Conservation (phyloP, 228 moss, liverwort and hornwort species). For the Sphagnum fallax region DNA sequence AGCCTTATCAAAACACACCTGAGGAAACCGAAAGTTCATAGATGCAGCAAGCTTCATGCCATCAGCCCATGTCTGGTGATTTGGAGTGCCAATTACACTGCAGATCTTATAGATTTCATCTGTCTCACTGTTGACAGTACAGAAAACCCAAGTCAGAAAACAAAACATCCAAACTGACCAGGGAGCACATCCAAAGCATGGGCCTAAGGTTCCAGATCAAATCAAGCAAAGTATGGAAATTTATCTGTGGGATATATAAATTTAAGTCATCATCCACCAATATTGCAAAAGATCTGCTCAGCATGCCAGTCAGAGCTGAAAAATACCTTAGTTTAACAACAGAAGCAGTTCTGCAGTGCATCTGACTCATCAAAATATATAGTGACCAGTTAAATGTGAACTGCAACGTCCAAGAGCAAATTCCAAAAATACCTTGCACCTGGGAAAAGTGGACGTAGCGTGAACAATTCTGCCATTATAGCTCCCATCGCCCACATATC, state of each 20-base stretch:
- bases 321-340: no score
- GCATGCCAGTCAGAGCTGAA: no score
- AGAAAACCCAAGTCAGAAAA: neutral
- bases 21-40: constrained; percentile 60
- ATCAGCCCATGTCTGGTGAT: constrained; percentile 55
- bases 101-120: constrained; percentile 66
- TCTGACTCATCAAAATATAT: no score
- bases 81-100: constrained; percentile 64
- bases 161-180: neutral
- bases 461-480: constrained; percentile 87
- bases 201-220: no score
- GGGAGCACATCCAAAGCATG: no score
- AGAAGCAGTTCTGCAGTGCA: no score
- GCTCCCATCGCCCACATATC: constrained; percentile 90
- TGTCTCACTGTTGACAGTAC: constrained; percentile 37
- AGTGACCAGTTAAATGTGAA: no score
- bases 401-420: no score
- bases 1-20: constrained; percentile 23
- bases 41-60: constrained; percentile 70
- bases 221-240: no score
- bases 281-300: no score
- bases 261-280: no score
- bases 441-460: constrained; percentile 60
- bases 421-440: constrained; percentile 48
- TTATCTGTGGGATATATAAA: no score